Conservation (phyloP, 2,329 filamentous ascomycete species). For the Colletotrichum liaoningense region DNA sequence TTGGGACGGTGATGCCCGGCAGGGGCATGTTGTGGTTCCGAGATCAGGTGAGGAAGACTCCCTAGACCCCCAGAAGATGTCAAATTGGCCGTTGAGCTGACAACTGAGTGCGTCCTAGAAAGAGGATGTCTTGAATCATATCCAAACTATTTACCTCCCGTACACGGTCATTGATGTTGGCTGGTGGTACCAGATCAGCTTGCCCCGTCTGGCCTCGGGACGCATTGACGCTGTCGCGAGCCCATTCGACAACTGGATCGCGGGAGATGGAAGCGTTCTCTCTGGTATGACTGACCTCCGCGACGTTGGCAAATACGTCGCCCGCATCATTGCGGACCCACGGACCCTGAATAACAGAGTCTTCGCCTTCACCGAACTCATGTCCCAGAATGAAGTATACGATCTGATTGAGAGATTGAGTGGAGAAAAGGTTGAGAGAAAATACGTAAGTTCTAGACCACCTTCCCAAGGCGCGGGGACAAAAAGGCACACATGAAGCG, state of each 20-base stretch:
- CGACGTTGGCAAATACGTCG: slow-evolving; percentile 66
- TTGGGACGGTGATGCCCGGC: slow-evolving; percentile 55
- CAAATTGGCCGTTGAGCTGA: background rate
- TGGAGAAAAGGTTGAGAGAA: slow-evolving; percentile 57
- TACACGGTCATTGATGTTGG: slow-evolving; percentile 70
- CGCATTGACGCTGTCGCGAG: slow-evolving; percentile 35
- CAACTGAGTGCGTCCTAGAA: slow-evolving; percentile 44
- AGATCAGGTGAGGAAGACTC: slow-evolving; percentile 37
- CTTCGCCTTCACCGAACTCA: slow-evolving; percentile 58
- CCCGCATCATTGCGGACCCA: slow-evolving; percentile 61
- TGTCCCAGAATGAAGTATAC: slow-evolving; percentile 58
- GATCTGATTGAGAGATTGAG: slow-evolving; percentile 57
- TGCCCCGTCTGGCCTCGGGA: slow-evolving; percentile 41
- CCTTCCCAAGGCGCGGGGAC: background rate
- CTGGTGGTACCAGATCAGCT: slow-evolving; percentile 65
- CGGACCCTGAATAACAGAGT: slow-evolving; percentile 65
- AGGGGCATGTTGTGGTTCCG: slow-evolving; percentile 45
- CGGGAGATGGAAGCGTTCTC: slow-evolving; percentile 56
- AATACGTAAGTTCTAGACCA: background rate
- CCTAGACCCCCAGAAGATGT: no score
- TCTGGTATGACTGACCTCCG: slow-evolving; percentile 58
- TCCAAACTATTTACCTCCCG: slow-evolving; percentile 59
- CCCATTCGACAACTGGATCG: slow-evolving; percentile 47
- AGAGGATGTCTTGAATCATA: slow-evolving; percentile 60
- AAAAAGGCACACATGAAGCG: background rate